phyloP scores from a whole-genome alignment of 1,284 basidiomycete genomes.

The Cystobasidium sp. region DNA sequence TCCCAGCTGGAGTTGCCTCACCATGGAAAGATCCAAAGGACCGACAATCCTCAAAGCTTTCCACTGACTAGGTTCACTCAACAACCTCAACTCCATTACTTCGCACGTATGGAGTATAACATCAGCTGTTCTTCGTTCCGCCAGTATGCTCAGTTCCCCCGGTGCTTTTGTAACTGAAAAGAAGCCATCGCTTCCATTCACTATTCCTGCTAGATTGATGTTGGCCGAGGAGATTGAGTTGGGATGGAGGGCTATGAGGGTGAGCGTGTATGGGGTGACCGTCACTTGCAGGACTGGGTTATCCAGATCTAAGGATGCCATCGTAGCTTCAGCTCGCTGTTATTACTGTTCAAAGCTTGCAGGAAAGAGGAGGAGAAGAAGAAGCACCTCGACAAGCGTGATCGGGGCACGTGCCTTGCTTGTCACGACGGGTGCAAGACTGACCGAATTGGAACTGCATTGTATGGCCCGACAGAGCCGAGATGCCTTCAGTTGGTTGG shows the following conservation, averaged over 20 bases:
- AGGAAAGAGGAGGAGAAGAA: too few species aligned
- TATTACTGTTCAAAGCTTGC: too few species aligned
- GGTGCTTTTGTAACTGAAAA: constrained; percentile 24
- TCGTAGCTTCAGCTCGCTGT: not conserved
- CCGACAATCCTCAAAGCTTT: constrained; percentile 43
- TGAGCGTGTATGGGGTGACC: not conserved
- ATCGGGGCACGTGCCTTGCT: constrained; percentile 8
- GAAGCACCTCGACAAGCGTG: too few species aligned
- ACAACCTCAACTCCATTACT: not conserved
- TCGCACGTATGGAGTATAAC: not conserved
- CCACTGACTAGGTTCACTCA: constrained; percentile 15
- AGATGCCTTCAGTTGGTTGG: not conserved
- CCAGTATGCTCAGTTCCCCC: constrained; percentile 29
- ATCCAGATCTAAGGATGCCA: constrained; percentile 13
- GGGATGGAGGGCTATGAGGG: constrained; percentile 17
- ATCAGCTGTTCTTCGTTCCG: constrained; percentile 1
- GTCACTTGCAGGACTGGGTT: constrained; percentile 14
- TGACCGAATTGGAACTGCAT: not conserved
- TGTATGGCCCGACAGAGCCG: not conserved
- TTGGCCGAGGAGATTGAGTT: not conserved
- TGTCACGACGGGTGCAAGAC: not conserved
- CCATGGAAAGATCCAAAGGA: constrained; percentile 49
- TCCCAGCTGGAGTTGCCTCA: constrained; percentile 3
- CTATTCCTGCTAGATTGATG: not conserved
- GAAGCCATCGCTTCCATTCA: constrained; percentile 24